phyloP scores from a whole-genome alignment of 441 rosid species.

The Codiaeum variegatum region DNA sequence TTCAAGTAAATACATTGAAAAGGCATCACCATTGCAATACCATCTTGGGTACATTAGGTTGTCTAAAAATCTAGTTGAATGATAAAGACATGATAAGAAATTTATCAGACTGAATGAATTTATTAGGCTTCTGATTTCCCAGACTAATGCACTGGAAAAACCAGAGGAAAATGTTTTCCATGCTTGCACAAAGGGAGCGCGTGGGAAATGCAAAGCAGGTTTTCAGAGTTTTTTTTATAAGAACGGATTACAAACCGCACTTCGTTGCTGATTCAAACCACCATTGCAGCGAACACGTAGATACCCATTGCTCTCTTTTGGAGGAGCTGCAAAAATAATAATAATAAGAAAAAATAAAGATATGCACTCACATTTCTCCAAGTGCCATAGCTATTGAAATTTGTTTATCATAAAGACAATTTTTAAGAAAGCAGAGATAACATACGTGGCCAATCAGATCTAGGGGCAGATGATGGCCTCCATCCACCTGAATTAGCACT shows the following conservation, averaged over 20 bases:
- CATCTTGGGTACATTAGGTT: background rate
- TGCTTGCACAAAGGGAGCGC: background rate
- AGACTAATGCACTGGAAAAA: background rate
- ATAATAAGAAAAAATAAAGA: background rate
- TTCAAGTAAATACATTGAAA: background rate
- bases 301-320: slow-evolving; percentile 74
- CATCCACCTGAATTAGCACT: slow-evolving; percentile 80
- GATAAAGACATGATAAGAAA: background rate
- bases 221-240: slow-evolving; percentile 3
- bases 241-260: slow-evolving; percentile 61
- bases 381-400: slow-evolving; percentile 10
- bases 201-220: background rate
- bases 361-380: slow-evolving; percentile 11
- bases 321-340: slow-evolving; percentile 76
- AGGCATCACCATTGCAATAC: slow-evolving; percentile 12
- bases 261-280: slow-evolving; percentile 96
- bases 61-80: background rate
- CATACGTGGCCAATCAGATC: slow-evolving; percentile 87
- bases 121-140: background rate
- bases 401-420: background rate
- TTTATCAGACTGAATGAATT: background rate
- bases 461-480: slow-evolving; percentile 97
- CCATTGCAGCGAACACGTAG: slow-evolving; percentile 98
- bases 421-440: slow-evolving; percentile 13
- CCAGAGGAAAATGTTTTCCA: background rate